These are phyloP conservation scores for Recurvomyces mirabilis DNA, from an alignment of 495 filamentous ascomycete genomes.

Conservation along the genomic window DNA sequence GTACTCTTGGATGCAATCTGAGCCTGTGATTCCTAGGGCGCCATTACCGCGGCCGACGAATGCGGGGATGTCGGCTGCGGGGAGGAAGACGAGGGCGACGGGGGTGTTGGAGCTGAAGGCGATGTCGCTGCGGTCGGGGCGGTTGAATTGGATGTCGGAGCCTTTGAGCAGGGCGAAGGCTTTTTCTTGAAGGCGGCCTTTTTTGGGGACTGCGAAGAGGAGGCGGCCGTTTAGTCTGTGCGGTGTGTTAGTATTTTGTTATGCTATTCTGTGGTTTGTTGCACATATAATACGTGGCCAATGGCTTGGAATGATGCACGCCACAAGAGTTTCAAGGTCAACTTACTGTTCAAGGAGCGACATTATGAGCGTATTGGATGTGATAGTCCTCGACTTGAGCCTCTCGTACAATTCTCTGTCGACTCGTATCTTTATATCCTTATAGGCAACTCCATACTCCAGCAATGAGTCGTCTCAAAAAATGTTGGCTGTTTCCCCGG, in stretches of 20 bases:
- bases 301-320: too few relatives aligned
- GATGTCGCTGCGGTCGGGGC: slow-evolving; percentile 88
- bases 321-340: too few relatives aligned
- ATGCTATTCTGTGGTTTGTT: too few relatives aligned
- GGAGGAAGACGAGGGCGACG: slow-evolving; percentile 93
- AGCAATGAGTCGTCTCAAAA: neutral
- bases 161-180: slow-evolving; percentile 81
- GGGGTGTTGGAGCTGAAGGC: slow-evolving; percentile 90
- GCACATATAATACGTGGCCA: too few relatives aligned
- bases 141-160: slow-evolving; percentile 89
- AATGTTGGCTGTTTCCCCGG: too few relatives aligned
- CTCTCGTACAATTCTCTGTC: slow-evolving; percentile 1
- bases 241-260: slow-evolving; percentile 17
- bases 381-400: neutral
- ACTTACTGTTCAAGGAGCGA: slow-evolving; percentile 3
- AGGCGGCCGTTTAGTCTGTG: slow-evolving; percentile 79
- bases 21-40: slow-evolving; percentile 86
- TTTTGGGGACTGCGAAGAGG: slow-evolving; percentile 94
- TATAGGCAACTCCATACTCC: neutral
- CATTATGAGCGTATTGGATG: neutral
- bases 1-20: slow-evolving; percentile 86
- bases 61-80: slow-evolving; percentile 90
- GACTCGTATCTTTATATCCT: too few relatives aligned
- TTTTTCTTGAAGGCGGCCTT: slow-evolving; percentile 81
- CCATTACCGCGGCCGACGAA: slow-evolving; percentile 93